A percentile compares a stretch with the other conserved stretches of the same genome.
Evolutionary conservation across 306 rosid genomes (phyloP).

Genomic region (Sicyos edulis): DNA sequence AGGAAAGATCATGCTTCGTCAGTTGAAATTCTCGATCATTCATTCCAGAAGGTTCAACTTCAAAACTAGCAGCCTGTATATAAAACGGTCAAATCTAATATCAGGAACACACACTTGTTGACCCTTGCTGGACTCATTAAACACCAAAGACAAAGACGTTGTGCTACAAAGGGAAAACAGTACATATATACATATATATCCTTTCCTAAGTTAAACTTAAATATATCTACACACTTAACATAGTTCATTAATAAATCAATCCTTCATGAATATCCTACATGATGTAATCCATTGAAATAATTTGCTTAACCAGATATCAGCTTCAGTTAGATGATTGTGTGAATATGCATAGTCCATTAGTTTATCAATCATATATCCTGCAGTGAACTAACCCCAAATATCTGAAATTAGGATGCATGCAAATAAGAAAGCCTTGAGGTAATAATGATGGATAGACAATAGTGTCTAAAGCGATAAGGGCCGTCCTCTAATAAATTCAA

Average conservation of each 20-base stretch:
- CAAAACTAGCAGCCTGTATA: constrained; percentile 79
- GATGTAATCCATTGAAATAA: background rate
- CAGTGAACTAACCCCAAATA: background rate
- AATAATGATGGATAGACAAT: background rate
- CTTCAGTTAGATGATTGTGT: background rate
- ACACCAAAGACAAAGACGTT: background rate
- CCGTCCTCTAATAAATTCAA: background rate
- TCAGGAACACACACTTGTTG: background rate
- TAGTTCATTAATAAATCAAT: background rate
- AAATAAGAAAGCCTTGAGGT: background rate
- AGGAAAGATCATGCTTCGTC: constrained; percentile 73
- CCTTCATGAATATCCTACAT: background rate
- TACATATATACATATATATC: background rate
- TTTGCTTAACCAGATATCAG: background rate
- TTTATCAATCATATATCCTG: background rate
- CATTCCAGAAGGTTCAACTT: constrained; percentile 66
- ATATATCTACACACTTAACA: background rate
- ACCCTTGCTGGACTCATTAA: background rate
- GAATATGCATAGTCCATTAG: background rate
- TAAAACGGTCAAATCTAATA: constrained; percentile 9
- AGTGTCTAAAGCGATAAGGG: background rate
- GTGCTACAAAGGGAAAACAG: background rate
- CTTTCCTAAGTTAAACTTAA: background rate
- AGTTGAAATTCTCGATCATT: constrained; percentile 70
- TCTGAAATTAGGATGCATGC: background rate